Conservation (phyloP, 2,329 filamentous ascomycete genomes). For the Aspergillus persii region DNA sequence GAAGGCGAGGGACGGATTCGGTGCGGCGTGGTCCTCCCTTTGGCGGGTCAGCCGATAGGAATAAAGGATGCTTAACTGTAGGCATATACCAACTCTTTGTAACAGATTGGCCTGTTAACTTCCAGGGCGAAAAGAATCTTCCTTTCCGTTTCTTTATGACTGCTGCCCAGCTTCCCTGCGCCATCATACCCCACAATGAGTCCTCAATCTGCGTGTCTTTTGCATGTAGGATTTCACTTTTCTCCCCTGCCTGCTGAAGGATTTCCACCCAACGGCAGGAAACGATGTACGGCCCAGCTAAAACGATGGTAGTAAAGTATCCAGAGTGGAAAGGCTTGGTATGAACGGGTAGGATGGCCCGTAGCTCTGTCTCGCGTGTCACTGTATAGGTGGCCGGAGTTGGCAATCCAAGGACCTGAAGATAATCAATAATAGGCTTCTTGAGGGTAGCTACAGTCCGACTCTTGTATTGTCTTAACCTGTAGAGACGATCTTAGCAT, state of each 20-base stretch:
- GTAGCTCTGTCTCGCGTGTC: background rate
- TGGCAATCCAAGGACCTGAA: conserved; percentile 3
- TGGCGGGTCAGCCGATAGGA: too few relatives aligned
- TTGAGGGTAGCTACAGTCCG: background rate
- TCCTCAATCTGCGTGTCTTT: too few relatives aligned
- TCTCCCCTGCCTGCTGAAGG: conserved; percentile 14
- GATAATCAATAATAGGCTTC: conserved; percentile 4
- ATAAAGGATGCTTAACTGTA: too few relatives aligned
- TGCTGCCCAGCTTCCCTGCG: too few relatives aligned
- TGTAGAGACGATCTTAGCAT: background rate
- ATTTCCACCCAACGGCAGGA: conserved; percentile 23
- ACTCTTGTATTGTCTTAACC: conserved; percentile 2
- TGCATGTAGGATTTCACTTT: background rate
- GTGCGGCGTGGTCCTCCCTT: too few relatives aligned
- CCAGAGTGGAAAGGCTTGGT: background rate
- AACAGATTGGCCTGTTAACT: too few relatives aligned
- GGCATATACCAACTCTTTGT: too few relatives aligned
- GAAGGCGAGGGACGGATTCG: too few relatives aligned
- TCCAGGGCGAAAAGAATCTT: too few relatives aligned
- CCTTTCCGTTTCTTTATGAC: too few relatives aligned
- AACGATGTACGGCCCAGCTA: conserved; percentile 22
- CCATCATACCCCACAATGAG: too few relatives aligned
- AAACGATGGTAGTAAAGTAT: conserved; percentile 11
- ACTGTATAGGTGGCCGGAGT: background rate
- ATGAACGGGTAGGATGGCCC: background rate